Percentiles rank a stretch among this genome's conserved stretches.
Evolutionary conservation across 768 basidiomycete genomes (phyloP).

Genomic region (Calvatia gigantea): DNA sequence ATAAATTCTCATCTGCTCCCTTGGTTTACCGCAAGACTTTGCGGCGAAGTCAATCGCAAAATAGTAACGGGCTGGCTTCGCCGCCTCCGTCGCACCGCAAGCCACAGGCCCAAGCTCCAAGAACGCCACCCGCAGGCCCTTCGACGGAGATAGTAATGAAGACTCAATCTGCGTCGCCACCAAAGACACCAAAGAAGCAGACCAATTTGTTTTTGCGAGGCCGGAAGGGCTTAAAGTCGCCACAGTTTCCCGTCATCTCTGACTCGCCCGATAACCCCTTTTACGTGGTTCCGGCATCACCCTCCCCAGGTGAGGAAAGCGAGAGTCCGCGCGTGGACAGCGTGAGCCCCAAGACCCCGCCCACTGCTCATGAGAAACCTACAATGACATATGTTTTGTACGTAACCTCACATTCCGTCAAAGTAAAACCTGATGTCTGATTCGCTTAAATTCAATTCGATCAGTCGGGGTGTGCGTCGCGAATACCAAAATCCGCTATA

Average conservation of each 20-base stretch:
- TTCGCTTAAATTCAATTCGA: slow-evolving; percentile 5
- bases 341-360: slow-evolving; percentile 25
- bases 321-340: slow-evolving; percentile 30
- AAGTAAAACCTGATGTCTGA: slow-evolving; percentile 38
- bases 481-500: slow-evolving; percentile 64
- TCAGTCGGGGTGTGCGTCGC: slow-evolving; percentile 65
- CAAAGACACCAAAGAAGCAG: slow-evolving; percentile 34
- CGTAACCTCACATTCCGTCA: slow-evolving; percentile 24
- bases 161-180: slow-evolving; percentile 29
- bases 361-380: slow-evolving; percentile 52
- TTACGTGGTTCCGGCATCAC: slow-evolving; percentile 28
- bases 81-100: slow-evolving; percentile 66
- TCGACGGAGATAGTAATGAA: slow-evolving; percentile 12
- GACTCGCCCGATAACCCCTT: slow-evolving; percentile 77
- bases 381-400: slow-evolving; percentile 75
- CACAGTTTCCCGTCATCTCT: slow-evolving; percentile 22
- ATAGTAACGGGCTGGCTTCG: slow-evolving; percentile 44
- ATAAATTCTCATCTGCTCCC: slow-evolving; percentile 20
- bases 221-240: slow-evolving; percentile 2
- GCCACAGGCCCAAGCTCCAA: slow-evolving; percentile 2
- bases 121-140: slow-evolving; percentile 3
- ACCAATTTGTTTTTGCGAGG: slow-evolving; percentile 19
- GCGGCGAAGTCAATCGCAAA: slow-evolving; percentile 17
- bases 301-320: slow-evolving; percentile 32
- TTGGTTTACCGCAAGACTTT: slow-evolving; percentile 31